Conservation (phyloP, 306 rosid species). For the Sindora glabra region DNA sequence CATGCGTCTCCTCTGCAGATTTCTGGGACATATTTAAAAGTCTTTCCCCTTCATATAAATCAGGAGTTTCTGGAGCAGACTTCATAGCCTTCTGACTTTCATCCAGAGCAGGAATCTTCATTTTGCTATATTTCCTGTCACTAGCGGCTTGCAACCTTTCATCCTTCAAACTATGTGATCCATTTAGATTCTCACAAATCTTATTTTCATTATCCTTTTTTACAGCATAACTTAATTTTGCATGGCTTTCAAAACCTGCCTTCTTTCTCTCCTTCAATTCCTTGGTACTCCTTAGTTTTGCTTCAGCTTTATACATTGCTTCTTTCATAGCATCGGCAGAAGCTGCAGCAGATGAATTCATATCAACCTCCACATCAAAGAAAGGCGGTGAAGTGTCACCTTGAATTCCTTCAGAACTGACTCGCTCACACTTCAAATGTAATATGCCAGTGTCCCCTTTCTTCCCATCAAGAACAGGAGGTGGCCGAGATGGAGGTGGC, state of each 20-base stretch:
- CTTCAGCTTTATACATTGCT: slow-evolving; percentile 53
- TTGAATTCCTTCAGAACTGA: slow-evolving; percentile 39
- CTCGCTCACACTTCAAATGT: slow-evolving; percentile 21
- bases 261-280: slow-evolving; percentile 58
- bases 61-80: slow-evolving; percentile 31
- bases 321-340: slow-evolving; percentile 68
- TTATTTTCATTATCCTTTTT: slow-evolving; percentile 32
- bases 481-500: slow-evolving; percentile 94
- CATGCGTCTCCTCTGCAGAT: slow-evolving; percentile 23
- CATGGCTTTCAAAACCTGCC: slow-evolving; percentile 33
- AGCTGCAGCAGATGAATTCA: slow-evolving; percentile 65
- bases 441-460: slow-evolving; percentile 32
- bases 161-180: slow-evolving; percentile 28
- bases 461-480: slow-evolving; percentile 48
- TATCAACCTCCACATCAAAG: slow-evolving; percentile 84
- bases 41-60: slow-evolving; percentile 28
- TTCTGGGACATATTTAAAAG: slow-evolving; percentile 16
- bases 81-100: slow-evolving; percentile 47
- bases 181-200: slow-evolving; percentile 18
- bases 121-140: slow-evolving; percentile 29
- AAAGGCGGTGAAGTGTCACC: slow-evolving; percentile 57
- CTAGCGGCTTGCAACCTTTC: slow-evolving; percentile 26
- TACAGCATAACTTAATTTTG: slow-evolving; percentile 28
- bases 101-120: slow-evolving; percentile 26
- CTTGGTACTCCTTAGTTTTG: slow-evolving; percentile 48